A percentile compares a stretch with the other conserved stretches of the same genome.
These are phyloP conservation scores for Ettlia oleoabundans DNA, from an alignment of 139 green algal genomes.

Conservation along the genomic window DNA sequence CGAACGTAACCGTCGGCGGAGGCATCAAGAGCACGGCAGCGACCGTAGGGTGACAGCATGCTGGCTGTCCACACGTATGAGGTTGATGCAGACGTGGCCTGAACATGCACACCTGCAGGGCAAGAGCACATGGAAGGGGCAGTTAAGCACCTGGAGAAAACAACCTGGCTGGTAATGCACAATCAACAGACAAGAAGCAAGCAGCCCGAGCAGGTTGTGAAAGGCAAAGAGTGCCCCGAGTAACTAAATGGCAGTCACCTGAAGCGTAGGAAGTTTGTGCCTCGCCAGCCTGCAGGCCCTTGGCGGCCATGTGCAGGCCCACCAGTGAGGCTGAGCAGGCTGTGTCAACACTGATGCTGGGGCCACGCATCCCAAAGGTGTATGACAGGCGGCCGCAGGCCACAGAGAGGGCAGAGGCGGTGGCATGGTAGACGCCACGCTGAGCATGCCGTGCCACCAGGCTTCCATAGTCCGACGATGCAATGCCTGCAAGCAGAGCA, in stretches of 20 bases:
- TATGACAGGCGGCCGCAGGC: slow-evolving; percentile 76
- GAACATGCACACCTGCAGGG: slow-evolving; percentile 50
- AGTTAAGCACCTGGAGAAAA: background rate
- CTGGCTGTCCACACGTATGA: slow-evolving; percentile 57
- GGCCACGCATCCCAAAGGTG: slow-evolving; percentile 73
- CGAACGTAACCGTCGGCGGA: slow-evolving; percentile 84
- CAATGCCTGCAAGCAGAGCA: slow-evolving; percentile 75
- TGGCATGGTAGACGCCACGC: slow-evolving; percentile 74
- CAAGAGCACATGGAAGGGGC: background rate
- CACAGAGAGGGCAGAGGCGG: slow-evolving; percentile 63
- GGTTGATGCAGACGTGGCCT: slow-evolving; percentile 51
- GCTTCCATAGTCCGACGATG: slow-evolving; percentile 74
- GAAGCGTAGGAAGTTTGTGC: slow-evolving; percentile 36
- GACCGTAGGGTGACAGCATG: slow-evolving; percentile 76
- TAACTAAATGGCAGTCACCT: background rate
- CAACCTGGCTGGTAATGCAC: too few relatives aligned
- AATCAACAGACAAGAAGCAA: too few relatives aligned
- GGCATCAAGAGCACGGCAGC: slow-evolving; percentile 76
- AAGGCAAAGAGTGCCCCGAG: background rate
- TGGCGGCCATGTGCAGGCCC: slow-evolving; percentile 57
- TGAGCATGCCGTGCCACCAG: slow-evolving; percentile 52
- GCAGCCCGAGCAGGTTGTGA: background rate
- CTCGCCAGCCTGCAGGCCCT: slow-evolving; percentile 15
- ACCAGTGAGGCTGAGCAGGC: slow-evolving; percentile 73
- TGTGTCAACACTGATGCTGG: slow-evolving; percentile 84